Evolutionary conservation across 768 basidiomycete species (phyloP).

Genomic region (Cubamyces lactineus): DNA sequence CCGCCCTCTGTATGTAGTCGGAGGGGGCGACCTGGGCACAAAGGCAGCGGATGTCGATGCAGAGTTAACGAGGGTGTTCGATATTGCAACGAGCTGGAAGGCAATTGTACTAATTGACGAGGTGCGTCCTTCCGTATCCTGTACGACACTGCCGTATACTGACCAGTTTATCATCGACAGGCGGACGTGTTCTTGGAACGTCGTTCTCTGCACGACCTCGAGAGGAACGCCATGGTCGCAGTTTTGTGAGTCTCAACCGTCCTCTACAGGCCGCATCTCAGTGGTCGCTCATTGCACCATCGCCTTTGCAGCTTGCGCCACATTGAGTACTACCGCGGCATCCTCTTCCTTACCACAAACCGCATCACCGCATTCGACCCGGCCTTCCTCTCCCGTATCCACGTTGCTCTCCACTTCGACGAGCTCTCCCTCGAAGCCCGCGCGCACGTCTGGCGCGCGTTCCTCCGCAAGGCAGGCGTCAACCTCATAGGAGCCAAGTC

Average conservation of each 20-base stretch:
- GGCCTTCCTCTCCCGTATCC: conserved; percentile 69
- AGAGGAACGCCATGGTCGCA: conserved; percentile 70
- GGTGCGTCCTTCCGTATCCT: neutral
- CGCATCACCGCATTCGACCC: conserved; percentile 59
- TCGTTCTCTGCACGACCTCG: conserved; percentile 26
- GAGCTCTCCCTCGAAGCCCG: conserved; percentile 32
- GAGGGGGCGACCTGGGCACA: conserved; percentile 21
- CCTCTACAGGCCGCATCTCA: too few species aligned
- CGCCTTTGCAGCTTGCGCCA: conserved; percentile 29
- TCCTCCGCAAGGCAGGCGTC: conserved; percentile 30
- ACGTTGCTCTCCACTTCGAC: conserved; percentile 47
- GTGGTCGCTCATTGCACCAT: neutral
- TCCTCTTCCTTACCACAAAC: conserved; percentile 46
- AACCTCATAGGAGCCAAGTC: conserved; percentile 6
- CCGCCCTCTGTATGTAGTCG: conserved; percentile 26
- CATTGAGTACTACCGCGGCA: conserved; percentile 41
- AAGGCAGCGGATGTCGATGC: conserved; percentile 34
- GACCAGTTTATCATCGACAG: neutral
- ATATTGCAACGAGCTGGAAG: conserved; percentile 38
- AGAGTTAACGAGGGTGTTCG: conserved; percentile 36
- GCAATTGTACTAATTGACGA: conserved; percentile 38
- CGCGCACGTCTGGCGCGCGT: conserved; percentile 33
- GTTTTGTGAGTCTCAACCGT: conserved; percentile 40
- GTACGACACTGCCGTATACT: neutral
- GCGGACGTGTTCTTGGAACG: conserved; percentile 23